Evolutionary conservation across 1,139 yeast species (phyloP).

Genomic region (Petasospora fabianii): DNA sequence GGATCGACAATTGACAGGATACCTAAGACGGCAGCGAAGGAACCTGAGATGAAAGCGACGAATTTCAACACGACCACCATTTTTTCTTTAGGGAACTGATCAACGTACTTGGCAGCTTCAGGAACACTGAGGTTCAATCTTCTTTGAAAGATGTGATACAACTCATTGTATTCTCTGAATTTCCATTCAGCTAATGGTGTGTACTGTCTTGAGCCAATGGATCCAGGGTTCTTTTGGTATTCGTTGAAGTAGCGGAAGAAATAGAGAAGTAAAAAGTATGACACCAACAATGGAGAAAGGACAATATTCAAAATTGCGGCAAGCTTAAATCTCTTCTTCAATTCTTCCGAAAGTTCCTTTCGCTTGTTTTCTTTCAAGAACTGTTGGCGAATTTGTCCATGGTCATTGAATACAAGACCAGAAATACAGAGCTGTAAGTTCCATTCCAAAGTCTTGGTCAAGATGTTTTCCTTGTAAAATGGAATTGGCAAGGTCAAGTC

Average conservation of each 20-base stretch:
- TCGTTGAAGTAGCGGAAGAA: constrained; percentile 92
- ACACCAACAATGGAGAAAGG: constrained; percentile 80
- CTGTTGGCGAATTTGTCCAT: constrained; percentile 77
- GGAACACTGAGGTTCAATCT: constrained; percentile 73
- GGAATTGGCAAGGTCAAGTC: constrained; percentile 58
- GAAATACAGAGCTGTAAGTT: constrained; percentile 82
- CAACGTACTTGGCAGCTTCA: constrained; percentile 77
- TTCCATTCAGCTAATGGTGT: constrained; percentile 96
- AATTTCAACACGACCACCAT: constrained; percentile 60
- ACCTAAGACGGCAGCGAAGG: constrained; percentile 85
- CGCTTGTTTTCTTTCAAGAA: constrained; percentile 73
- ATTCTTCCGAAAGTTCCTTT: constrained; percentile 61
- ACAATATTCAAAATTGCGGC: constrained; percentile 84
- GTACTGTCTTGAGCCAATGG: constrained; percentile 81
- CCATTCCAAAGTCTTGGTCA: constrained; percentile 93
- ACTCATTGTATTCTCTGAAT: constrained; percentile 87
- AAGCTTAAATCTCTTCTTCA: constrained; percentile 73
- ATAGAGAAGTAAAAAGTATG: constrained; percentile 75
- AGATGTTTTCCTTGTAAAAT: constrained; percentile 36
- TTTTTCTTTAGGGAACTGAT: constrained; percentile 89
- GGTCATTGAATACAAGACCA: constrained; percentile 78
- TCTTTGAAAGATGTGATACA: constrained; percentile 80
- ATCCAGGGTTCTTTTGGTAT: constrained; percentile 82
- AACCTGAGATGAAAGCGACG: constrained; percentile 77
- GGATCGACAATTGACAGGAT: constrained; percentile 85